These are phyloP conservation scores for Lactuca saligna DNA, from an alignment of 129 eudicot species.

Conservation along the genomic window DNA sequence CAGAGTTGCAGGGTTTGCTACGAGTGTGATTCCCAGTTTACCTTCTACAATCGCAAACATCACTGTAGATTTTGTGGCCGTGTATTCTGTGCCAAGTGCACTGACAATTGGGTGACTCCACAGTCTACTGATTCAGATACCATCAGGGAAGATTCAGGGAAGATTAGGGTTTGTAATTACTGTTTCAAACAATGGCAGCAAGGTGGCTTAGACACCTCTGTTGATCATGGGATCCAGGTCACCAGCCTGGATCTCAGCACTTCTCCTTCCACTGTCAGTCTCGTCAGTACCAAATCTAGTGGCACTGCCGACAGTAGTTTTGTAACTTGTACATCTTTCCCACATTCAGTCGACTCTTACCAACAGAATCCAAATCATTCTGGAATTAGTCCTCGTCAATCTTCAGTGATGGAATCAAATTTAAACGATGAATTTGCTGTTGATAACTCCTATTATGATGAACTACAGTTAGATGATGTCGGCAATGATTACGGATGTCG, in stretches of 20 bases:
- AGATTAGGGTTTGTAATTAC: constrained; percentile 77
- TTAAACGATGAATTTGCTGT: not conserved
- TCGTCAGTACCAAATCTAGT: constrained; percentile 65
- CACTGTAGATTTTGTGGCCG: constrained; percentile 92
- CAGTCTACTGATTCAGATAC: constrained; percentile 30
- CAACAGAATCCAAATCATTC: constrained; percentile 33
- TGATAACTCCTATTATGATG: constrained; percentile 16
- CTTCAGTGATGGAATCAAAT: constrained; percentile 50
- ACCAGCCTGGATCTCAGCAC: constrained; percentile 45
- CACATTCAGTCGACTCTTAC: constrained; percentile 41
- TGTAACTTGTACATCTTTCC: constrained; percentile 52
- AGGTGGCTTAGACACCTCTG: constrained; percentile 44
- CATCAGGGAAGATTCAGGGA: constrained; percentile 49
- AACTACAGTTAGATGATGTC: constrained; percentile 20
- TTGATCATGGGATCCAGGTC: constrained; percentile 53
- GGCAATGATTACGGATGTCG: constrained; percentile 50
- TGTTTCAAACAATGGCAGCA: constrained; percentile 87
- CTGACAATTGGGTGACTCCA: constrained; percentile 66
- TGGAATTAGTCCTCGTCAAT: constrained; percentile 50
- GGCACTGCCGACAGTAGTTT: constrained; percentile 71
- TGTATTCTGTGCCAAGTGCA: constrained; percentile 85
- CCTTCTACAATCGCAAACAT: constrained; percentile 73
- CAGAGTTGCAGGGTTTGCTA: constrained; percentile 97
- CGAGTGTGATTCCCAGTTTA: constrained; percentile 82
- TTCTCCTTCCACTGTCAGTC: constrained; percentile 68